Conservation (phyloP, 768 basidiomycete genomes). For the Trametes elegans region DNA sequence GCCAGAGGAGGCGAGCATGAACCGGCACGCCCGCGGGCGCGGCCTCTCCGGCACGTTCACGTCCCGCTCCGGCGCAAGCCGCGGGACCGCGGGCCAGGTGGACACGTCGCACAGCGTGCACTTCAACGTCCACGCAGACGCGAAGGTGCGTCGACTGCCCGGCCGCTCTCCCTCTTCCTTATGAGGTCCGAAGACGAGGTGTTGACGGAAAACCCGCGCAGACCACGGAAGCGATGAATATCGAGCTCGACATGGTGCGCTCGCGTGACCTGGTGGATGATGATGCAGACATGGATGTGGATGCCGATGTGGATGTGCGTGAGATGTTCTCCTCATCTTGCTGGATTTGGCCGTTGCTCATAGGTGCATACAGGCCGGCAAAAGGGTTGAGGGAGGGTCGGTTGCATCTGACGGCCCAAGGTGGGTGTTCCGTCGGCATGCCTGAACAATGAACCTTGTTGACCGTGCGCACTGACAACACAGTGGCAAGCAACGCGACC, state of each 20-base stretch:
- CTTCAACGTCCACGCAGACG: conserved; percentile 17
- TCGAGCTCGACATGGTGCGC: conserved; percentile 21
- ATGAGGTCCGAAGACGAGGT: not conserved
- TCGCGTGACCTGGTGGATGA: not conserved
- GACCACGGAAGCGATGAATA: conserved; percentile 11
- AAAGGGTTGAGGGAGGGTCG: not conserved
- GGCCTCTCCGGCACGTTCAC: conserved; percentile 2
- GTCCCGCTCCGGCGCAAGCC: not conserved
- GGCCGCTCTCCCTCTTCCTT: not conserved
- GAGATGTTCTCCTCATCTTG: no score
- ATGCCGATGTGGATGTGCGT: not conserved
- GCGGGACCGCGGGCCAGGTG: not conserved
- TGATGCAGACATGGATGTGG: not conserved
- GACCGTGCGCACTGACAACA: not conserved
- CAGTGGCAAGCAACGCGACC: not conserved
- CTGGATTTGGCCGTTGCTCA: no score
- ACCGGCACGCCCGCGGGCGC: conserved; percentile 16
- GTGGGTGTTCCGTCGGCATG: not conserved
- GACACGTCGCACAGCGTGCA: conserved; percentile 20
- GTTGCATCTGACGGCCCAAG: not conserved
- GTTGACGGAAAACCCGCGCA: not conserved
- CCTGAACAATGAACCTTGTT: not conserved
- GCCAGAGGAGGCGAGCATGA: conserved; percentile 23
- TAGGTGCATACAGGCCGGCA: not conserved
- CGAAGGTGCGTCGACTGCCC: conserved; percentile 16